A percentile compares a stretch with the other conserved stretches of the same genome.
These are phyloP conservation scores for Aegilops bicornis DNA, from an alignment of 176 grass and related monocot species.

Conservation along the genomic window DNA sequence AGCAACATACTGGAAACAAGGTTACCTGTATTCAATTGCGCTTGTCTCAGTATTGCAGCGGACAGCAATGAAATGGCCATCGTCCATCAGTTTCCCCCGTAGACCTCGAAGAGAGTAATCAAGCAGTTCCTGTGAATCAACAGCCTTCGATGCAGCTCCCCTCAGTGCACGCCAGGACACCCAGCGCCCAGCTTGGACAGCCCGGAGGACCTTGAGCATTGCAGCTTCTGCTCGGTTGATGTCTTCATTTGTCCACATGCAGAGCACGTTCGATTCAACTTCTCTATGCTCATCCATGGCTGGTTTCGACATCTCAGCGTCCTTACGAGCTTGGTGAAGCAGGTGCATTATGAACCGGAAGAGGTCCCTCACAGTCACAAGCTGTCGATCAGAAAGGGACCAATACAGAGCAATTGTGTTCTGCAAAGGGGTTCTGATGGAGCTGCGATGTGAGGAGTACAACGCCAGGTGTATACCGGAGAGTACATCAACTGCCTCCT, in stretches of 20 bases:
- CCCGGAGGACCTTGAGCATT: slow-evolving; percentile 74
- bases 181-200: slow-evolving; percentile 55
- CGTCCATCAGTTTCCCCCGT: slow-evolving; percentile 53
- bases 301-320: slow-evolving; percentile 6
- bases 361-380: slow-evolving; percentile 59
- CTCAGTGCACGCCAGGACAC: slow-evolving; percentile 79
- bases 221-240: slow-evolving; percentile 45
- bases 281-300: slow-evolving; percentile 3
- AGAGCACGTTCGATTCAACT: slow-evolving; percentile 6
- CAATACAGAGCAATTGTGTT: slow-evolving; percentile 76
- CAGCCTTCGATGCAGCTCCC: slow-evolving; percentile 65
- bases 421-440: slow-evolving; percentile 53
- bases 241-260: slow-evolving; percentile 57
- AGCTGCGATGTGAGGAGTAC: slow-evolving; percentile 49
- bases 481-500: slow-evolving; percentile 68
- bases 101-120: slow-evolving; percentile 70
- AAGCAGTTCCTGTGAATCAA: slow-evolving; percentile 57
- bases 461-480: slow-evolving; percentile 51
- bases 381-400: slow-evolving; percentile 57
- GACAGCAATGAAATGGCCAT: slow-evolving; percentile 58
- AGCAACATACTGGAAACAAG: neutral
- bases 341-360: slow-evolving; percentile 61
- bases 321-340: slow-evolving; percentile 48
- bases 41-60: slow-evolving; percentile 73
- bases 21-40: slow-evolving; percentile 88